phyloP scores from a whole-genome alignment of 1,284 basidiomycete species.

The Ganoderma lingzhi region DNA sequence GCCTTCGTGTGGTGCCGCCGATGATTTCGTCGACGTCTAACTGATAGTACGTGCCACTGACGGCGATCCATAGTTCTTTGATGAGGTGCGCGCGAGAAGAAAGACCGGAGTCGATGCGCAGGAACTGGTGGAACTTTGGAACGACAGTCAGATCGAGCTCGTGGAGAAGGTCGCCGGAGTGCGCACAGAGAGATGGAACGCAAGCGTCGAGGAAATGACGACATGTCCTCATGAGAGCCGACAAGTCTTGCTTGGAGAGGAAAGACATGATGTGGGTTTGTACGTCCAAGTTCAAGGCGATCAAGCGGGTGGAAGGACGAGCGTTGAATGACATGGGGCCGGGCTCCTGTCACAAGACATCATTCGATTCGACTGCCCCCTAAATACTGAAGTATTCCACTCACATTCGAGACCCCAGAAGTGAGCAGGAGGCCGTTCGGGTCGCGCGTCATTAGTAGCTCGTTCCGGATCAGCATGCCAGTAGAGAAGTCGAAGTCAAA shows the following conservation, averaged over 20 bases:
- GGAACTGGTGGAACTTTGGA: neutral
- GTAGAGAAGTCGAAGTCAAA: too few species aligned
- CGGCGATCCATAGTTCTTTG: neutral
- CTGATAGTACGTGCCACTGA: too few species aligned
- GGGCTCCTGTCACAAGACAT: too few species aligned
- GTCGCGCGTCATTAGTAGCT: too few species aligned
- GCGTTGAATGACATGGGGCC: too few species aligned
- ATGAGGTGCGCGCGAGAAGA: neutral
- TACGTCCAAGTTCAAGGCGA: neutral
- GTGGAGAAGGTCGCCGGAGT: neutral
- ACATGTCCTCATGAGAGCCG: slow-evolving; percentile 2
- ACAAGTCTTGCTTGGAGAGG: slow-evolving; percentile 1
- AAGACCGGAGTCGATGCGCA: neutral
- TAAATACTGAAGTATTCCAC: too few species aligned
- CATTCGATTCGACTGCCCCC: too few species aligned
- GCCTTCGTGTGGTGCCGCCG: neutral
- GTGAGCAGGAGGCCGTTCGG: too few species aligned
- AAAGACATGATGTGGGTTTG: slow-evolving; percentile 4
- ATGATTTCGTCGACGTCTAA: too few species aligned
- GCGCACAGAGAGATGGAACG: neutral
- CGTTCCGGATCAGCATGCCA: too few species aligned
- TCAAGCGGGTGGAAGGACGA: slow-evolving; percentile 30
- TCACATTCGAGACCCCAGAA: too few species aligned
- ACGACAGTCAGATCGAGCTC: neutral
- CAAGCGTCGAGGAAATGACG: neutral